Evolutionary conservation across 805 yeast genomes (phyloP), one percentile per base, ranked within the genome.

Genomic region (Wickerhamomyces tratensis): DNA sequence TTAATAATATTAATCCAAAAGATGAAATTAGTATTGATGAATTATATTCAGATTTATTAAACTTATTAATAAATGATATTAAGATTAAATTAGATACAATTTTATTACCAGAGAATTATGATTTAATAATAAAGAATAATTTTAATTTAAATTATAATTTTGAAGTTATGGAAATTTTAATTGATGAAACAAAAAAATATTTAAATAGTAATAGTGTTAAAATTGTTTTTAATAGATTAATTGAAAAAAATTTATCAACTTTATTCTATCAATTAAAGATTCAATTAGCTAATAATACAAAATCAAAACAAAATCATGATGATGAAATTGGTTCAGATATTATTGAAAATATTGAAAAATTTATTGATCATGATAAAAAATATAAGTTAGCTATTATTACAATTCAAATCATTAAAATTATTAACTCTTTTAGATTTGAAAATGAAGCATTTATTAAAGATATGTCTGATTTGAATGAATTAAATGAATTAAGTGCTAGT

Each of bases 401-500:
- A 45, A 91, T 91, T 1, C 77, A 74, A 39, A 68, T 82, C 34
- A 74, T 86, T 2, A 74, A 78, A 42, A 89, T 82, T 54, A 75
- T 84, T 34, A 75, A 68, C 38, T 31, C 34, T 31, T 31, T 31
- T 12, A 67, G 69, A 13, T 63, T 82, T 54, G 71, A 72, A 38
- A 72, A 68, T 39, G 72, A 71, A 39, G 59, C 63, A 41, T 61
- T 64, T 14, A 54, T 61, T 9, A 69, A 70, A 46, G 75, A 67
- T 45, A 72, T 70, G 7, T 31, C n/a, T 31, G 34, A 31, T 6
- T 31, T 31, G 34, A 31, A 31, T 31, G 87, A 80, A 48, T 70
- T 89, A 44, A 94, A 86, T 49, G 96, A 87, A 46, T 72, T 89
- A 50, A 82, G 95, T 63, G 97, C 97, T 5, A 73, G 87, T 50